These are phyloP conservation scores for Microbotryomycetes sp. DNA, from an alignment of 1,284 basidiomycete genomes.

Conservation along the genomic window DNA sequence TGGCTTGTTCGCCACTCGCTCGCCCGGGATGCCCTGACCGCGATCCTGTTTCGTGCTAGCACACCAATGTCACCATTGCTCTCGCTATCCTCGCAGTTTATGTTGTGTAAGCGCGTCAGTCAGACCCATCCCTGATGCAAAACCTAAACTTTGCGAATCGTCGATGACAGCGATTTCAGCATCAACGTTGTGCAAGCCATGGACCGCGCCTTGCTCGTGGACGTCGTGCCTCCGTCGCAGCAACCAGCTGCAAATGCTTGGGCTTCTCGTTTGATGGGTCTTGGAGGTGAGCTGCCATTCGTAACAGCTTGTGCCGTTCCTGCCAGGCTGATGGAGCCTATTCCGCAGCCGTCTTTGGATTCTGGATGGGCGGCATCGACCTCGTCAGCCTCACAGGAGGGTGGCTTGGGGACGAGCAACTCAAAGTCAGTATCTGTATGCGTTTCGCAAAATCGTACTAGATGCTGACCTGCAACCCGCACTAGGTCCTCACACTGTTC, in stretches of 20 bases:
- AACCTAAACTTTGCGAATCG: too few species aligned
- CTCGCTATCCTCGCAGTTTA: slow-evolving; percentile 81
- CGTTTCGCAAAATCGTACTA: background rate
- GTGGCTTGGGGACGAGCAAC: slow-evolving; percentile 65
- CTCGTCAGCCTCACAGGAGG: slow-evolving; percentile 24
- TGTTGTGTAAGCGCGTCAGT: slow-evolving; percentile 47
- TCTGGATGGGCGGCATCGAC: slow-evolving; percentile 33
- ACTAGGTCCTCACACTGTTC: slow-evolving; percentile 49
- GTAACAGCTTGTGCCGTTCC: background rate
- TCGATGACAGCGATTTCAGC: slow-evolving; percentile 64
- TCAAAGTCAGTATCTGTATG: slow-evolving; percentile 46
- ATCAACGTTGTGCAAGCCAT: slow-evolving; percentile 87
- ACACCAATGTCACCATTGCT: slow-evolving; percentile 58
- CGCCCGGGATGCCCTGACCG: background rate
- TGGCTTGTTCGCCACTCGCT: background rate
- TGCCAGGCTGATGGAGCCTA: background rate
- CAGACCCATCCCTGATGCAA: background rate
- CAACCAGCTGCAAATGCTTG: slow-evolving; percentile 89
- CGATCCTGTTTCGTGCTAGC: slow-evolving; percentile 42
- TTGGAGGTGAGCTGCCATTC: slow-evolving; percentile 12
- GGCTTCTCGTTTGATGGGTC: slow-evolving; percentile 73
- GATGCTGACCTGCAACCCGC: background rate
- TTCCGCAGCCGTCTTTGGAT: slow-evolving; percentile 32
- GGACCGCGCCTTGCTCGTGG: slow-evolving; percentile 70
- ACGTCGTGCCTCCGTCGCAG: slow-evolving; percentile 51